Conservation (phyloP, 352 stramenopile species). For the Salisapilia sapeloensis region DNA sequence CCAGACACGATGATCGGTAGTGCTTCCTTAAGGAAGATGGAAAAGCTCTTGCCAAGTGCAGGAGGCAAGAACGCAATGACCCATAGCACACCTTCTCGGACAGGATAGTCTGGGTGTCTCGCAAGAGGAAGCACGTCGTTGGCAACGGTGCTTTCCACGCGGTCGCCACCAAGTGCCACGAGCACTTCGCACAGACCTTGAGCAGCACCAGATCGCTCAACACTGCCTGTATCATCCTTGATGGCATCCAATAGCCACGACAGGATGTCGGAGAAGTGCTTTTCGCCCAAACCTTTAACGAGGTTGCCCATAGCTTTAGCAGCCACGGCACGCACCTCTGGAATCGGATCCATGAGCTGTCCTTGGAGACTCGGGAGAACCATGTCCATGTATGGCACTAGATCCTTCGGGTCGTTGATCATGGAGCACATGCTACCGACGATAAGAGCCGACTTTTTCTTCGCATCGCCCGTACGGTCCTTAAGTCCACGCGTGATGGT, state of each 20-base stretch:
- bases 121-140: conserved; percentile 92
- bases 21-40: conserved; percentile 85
- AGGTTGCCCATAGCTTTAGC: conserved; percentile 92
- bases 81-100: conserved; percentile 97
- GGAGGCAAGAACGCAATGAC: conserved; percentile 97
- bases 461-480: conserved; percentile 92
- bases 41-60: conserved; percentile 88
- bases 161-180: conserved; percentile 65
- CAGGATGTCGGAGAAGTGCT: conserved; percentile 91
- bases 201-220: conserved; percentile 95
- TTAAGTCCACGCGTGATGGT: conserved; percentile 97
- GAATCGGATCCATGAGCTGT: conserved; percentile 86
- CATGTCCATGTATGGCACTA: conserved; percentile 95
- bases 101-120: conserved; percentile 87
- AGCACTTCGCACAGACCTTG: conserved; percentile 97
- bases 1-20: conserved; percentile 95
- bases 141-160: conserved; percentile 55
- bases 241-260: conserved; percentile 95
- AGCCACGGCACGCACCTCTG: conserved; percentile 88
- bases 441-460: conserved; percentile 98
- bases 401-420: conserved; percentile 95
- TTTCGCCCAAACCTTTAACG: conserved; percentile 91
- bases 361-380: conserved; percentile 94
- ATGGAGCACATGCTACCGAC: conserved; percentile 99
- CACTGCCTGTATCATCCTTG: conserved; percentile 87